Base-by-base conservation (phyloP, 2,329 filamentous ascomycete genomes). In the Microdochium trichocladiopsis region DNA sequence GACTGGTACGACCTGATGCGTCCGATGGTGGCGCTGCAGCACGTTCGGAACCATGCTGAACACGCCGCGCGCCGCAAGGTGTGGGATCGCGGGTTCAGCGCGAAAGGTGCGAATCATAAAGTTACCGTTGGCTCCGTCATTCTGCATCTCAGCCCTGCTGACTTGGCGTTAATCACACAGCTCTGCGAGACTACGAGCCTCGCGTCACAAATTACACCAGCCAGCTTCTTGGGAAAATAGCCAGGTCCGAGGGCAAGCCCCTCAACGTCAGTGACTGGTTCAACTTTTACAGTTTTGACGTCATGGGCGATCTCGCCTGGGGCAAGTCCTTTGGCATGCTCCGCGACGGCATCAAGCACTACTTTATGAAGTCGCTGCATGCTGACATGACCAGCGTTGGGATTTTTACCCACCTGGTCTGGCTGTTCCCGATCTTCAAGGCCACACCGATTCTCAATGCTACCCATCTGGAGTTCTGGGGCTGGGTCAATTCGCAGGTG, bases 261-360 rank as follows among this genome's bases (percentile, higher is more conserved):
- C 16, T 63, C 25, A 51, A 67, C 53, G 55, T 55, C 5, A 58
- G 60, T n/a, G 50, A 53, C 2, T 65, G 62, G 63, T 63, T 61
- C 52, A 66, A 62, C 50, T 63, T 62, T 49, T 66, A 61, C 51
- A 59, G 60, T 24, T 67, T 65, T 43, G 64, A 67, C 50, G 61
- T 62, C 33, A 67, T 67, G 64, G 64, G 64, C 36, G 64, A 69
- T 47, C 56, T 68, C 25, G 65, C 63, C 9, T 67, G 64, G 36
- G 65, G 61, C 25, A 58, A 66, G 25, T 58, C 60, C 36, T 67
- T 69, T 49, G 49, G 56, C 18, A 64, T 66, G 59, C 61, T 69
- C 51, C 57, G 47, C 10, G 51, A 53, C 33, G 52, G 55, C 48
- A 49, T 53, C 16, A 53, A 53, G 50, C 53, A 60, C 43, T 56